These are phyloP conservation scores for Saitoella complicata DNA, from an alignment of 805 yeast genomes.

Conservation along the genomic window DNA sequence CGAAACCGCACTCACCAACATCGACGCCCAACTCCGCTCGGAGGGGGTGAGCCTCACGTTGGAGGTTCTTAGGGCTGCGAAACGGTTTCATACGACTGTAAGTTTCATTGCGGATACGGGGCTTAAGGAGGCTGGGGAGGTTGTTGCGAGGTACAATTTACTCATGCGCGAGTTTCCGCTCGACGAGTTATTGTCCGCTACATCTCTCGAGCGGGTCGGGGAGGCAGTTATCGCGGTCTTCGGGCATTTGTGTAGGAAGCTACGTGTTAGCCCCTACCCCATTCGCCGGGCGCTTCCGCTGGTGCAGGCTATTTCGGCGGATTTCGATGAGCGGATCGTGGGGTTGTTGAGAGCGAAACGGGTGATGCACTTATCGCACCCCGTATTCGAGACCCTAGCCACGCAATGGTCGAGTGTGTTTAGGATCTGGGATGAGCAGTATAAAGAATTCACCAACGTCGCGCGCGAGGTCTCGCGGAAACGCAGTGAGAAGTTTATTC, in stretches of 20 bases:
- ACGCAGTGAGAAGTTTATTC: conserved; percentile 51
- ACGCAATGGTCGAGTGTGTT: conserved; percentile 23
- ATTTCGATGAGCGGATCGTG: conserved; percentile 32
- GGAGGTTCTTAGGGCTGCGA: conserved; percentile 46
- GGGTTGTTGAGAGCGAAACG: conserved; percentile 24
- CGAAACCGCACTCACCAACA: conserved; percentile 40
- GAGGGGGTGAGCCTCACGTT: conserved; percentile 42
- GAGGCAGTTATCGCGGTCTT: conserved; percentile 34
- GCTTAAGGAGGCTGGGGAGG: conserved; percentile 34
- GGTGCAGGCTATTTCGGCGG: conserved; percentile 49
- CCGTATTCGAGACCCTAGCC: conserved; percentile 25
- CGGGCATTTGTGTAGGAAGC: conserved; percentile 40
- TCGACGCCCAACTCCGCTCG: conserved; percentile 41
- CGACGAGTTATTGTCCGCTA: conserved; percentile 35
- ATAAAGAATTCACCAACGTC: conserved; percentile 46
- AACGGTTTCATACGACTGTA: conserved; percentile 66
- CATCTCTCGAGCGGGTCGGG: conserved; percentile 29
- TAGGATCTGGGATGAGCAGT: conserved; percentile 39
- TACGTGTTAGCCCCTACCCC: conserved; percentile 48
- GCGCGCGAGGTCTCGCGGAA: conserved; percentile 64
- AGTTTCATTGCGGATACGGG: conserved; percentile 59
- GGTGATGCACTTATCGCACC: conserved; percentile 30
- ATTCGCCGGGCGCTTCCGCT: conserved; percentile 43
- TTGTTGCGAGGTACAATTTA: conserved; percentile 40
- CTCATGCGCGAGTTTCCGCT: conserved; percentile 59